Percentiles rank a stretch among this genome's conserved stretches.
Conservation (phyloP, 2,329 filamentous ascomycete genomes). For the Onygenales sp. region DNA sequence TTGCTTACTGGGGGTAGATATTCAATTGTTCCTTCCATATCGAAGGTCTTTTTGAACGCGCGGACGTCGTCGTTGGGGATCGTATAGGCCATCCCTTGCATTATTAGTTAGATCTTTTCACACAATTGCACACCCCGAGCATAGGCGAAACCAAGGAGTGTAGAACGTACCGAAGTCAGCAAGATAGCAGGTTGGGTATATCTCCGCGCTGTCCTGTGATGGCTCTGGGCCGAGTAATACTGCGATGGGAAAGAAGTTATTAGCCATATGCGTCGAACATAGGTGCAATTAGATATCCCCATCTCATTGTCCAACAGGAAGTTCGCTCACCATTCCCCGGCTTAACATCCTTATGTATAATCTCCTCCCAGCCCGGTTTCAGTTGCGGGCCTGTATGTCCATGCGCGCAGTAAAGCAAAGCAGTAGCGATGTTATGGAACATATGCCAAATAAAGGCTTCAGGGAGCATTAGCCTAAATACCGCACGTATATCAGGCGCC, state of each 20-base stretch:
- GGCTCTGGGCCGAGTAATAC: constrained; percentile 4
- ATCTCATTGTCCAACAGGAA: not conserved
- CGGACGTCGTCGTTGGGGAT: constrained; percentile 8
- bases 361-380: constrained; percentile 8
- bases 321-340: constrained; percentile 7
- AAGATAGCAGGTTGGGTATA: constrained; percentile 6
- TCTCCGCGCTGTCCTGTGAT: constrained; percentile 2
- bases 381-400: not conserved
- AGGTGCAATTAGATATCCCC: no score
- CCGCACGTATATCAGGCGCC: not conserved
- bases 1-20: constrained; percentile 4
- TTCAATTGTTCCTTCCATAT: constrained; percentile 1
- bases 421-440: constrained; percentile 5
- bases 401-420: constrained; percentile 6
- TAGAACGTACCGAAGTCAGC: constrained; percentile 6
- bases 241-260: not conserved
- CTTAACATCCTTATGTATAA: constrained; percentile 8
- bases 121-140: not conserved
- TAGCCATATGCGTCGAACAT: not conserved
- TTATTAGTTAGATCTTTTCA: not conserved
- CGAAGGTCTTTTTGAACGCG: constrained; percentile 4
- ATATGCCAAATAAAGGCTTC: constrained; percentile 9
- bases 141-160: not conserved
- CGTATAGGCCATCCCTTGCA: constrained; percentile 5
- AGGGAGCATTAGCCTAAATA: constrained; percentile 3